Conservation (phyloP, 2,329 filamentous ascomycete species). For the Orbilia brochopaga region DNA sequence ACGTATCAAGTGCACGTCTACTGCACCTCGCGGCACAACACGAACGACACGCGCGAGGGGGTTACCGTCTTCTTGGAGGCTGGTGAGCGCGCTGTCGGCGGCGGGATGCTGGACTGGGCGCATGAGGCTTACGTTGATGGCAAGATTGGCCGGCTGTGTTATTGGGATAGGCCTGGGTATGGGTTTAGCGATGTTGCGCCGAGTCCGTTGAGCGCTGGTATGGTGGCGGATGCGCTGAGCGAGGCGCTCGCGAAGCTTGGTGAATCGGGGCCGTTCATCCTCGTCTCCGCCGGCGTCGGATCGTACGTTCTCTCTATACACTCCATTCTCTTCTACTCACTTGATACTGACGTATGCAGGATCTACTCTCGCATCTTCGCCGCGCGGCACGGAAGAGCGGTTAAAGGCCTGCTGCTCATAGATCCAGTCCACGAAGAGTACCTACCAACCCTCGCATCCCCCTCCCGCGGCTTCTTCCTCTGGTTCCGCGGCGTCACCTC, state of each 20-base stretch:
- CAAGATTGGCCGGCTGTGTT: constrained; percentile 87
- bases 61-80: constrained; percentile 84
- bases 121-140: constrained; percentile 77
- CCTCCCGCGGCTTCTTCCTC: constrained; percentile 77
- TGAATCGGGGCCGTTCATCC: constrained; percentile 85
- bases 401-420: constrained; percentile 81
- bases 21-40: constrained; percentile 61
- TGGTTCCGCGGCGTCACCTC: constrained; percentile 87
- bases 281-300: constrained; percentile 81
- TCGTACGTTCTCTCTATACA: constrained; percentile 38
- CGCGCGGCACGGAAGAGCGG: constrained; percentile 74
- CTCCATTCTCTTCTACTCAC: neutral
- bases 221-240: constrained; percentile 85
- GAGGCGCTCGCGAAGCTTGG: constrained; percentile 81
- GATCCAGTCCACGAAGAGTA: constrained; percentile 90
- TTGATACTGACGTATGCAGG: constrained; percentile 61
- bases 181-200: constrained; percentile 86
- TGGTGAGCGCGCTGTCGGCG: constrained; percentile 78
- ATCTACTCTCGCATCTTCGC: constrained; percentile 92
- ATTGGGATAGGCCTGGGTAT: constrained; percentile 93
- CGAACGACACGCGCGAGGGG: constrained; percentile 16
- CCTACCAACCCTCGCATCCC: constrained; percentile 69
- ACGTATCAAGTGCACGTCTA: constrained; percentile 88
- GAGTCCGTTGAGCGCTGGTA: constrained; percentile 89
- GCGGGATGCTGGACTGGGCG: constrained; percentile 79